Base-by-base conservation (phyloP, 2,329 filamentous ascomycete species). In the Fusarium floridanum region DNA sequence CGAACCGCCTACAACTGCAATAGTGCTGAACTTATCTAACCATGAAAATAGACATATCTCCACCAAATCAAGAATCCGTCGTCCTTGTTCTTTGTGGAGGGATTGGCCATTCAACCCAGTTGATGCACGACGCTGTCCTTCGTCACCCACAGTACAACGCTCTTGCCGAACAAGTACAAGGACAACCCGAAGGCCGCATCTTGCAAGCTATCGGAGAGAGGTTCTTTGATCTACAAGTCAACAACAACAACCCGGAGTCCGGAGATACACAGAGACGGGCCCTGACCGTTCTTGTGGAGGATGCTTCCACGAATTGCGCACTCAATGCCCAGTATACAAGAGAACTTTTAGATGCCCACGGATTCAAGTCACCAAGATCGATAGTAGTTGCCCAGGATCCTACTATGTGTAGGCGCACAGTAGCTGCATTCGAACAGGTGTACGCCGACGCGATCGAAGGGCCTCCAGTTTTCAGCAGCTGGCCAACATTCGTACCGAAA, bases 291-390 rank as follows among this genome's bases (percentile, higher is more conserved):
- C 63, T 77, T 36, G 56, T 77, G 2, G 76, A 76, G 27, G 73
- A 76, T 50, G 27, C 57, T n/a, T 77, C 71, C 9, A 77, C 73
- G 5, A 77, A 77, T 37, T 77, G 75, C 22, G 71, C 66, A 4
- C 73, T 76, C 34, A 77, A 77, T 17, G 73, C 76, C 10, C 32
- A 45, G 6, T 68, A 73, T n/a, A 71, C 75, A 8, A 68, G 69
- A 55, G 67, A 67, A 20, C 45, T 77, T 4, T 64, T 77, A 8
- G 71, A 77, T 22, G 16, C 65, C 3, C 61, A 73, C 29, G 73
- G 71, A 7, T 64, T 75, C 34, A 43, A 22, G n/a, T 73, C 68
- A 2, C 75, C 75, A n/a, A 34, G 45, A 24, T 77, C 71, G 14
- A 68, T 77, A 27, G 61, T 75, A 11, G 64, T 76, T 22, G 67